These are phyloP conservation scores for Chloranthus sessilifolius DNA, from an alignment of 164 flowering plant species.

Conservation along the genomic window DNA sequence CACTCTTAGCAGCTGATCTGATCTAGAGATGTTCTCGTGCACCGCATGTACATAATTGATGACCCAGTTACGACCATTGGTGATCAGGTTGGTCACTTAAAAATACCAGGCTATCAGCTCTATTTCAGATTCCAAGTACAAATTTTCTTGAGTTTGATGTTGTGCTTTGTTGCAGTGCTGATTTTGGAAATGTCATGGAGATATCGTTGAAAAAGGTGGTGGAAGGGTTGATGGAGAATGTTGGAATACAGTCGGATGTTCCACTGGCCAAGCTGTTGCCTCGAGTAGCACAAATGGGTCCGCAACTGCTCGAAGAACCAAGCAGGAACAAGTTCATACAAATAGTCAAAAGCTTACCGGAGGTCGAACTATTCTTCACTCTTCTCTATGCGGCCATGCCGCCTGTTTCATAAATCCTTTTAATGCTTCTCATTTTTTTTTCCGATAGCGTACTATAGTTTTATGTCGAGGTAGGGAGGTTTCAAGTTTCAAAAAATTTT, in stretches of 20 bases:
- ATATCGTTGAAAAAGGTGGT: constrained; percentile 50
- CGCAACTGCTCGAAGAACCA: constrained; percentile 54
- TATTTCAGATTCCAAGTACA: too few species aligned
- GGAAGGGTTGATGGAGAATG: constrained; percentile 46
- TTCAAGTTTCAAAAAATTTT: too few species aligned
- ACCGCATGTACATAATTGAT: too few species aligned
- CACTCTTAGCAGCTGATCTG: too few species aligned
- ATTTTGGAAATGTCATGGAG: constrained; percentile 51
- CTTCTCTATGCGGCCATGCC: constrained; percentile 69
- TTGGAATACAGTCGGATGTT: constrained; percentile 38
- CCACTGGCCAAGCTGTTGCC: constrained; percentile 76
- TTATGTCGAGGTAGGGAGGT: too few species aligned
- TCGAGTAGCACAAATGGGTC: constrained; percentile 44
- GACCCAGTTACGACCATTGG: too few species aligned
- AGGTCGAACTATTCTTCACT: constrained; percentile 77
- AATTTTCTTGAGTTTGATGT: too few species aligned
- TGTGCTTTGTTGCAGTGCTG: constrained; percentile 52
- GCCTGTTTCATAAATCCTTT: constrained; percentile 1
- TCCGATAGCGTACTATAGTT: too few species aligned
- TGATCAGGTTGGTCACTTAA: too few species aligned
- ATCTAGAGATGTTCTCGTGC: too few species aligned
- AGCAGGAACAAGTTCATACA: constrained; percentile 45
- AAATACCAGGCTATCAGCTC: too few species aligned
- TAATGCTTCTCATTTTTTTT: too few species aligned
- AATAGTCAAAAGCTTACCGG: constrained; percentile 43